Evolutionary conservation across 73 alveolate species (phyloP).

Genomic region (Paramecium caudatum): DNA sequence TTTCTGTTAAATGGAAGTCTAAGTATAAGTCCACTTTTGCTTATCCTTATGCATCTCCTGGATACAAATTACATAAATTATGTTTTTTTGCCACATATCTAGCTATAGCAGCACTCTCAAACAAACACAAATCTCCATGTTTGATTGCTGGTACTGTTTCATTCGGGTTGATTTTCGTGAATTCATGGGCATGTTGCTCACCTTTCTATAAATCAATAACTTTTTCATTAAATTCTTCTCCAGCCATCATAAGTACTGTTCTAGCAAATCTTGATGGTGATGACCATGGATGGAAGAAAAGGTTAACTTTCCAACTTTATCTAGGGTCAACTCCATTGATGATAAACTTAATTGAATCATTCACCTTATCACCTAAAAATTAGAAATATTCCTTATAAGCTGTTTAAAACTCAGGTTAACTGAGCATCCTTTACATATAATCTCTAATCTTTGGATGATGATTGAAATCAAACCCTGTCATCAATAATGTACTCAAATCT

Average conservation of each 20-base stretch:
- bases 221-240: background rate
- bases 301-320: background rate
- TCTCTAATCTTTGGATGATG: background rate
- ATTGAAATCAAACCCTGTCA: constrained; percentile 5
- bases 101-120: constrained; percentile 26
- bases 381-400: too few relatives aligned
- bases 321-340: background rate
- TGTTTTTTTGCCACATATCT: constrained; percentile 28
- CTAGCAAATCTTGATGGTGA: constrained; percentile 40
- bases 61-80: constrained; percentile 16
- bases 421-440: constrained; percentile 9
- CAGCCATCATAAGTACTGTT: background rate
- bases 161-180: background rate
- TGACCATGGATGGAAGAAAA: background rate
- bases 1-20: constrained; percentile 33
- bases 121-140: background rate
- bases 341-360: background rate
- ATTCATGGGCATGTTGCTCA: background rate
- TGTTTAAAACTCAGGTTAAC: too few relatives aligned
- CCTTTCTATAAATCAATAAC: constrained; percentile 1
- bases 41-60: background rate
- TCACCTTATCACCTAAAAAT: too few relatives aligned
- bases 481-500: background rate
- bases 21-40: constrained; percentile 16
- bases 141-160: background rate